Evolutionary conservation across 2,329 filamentous ascomycete genomes (phyloP).

Genomic region (Fusarium succisae): DNA sequence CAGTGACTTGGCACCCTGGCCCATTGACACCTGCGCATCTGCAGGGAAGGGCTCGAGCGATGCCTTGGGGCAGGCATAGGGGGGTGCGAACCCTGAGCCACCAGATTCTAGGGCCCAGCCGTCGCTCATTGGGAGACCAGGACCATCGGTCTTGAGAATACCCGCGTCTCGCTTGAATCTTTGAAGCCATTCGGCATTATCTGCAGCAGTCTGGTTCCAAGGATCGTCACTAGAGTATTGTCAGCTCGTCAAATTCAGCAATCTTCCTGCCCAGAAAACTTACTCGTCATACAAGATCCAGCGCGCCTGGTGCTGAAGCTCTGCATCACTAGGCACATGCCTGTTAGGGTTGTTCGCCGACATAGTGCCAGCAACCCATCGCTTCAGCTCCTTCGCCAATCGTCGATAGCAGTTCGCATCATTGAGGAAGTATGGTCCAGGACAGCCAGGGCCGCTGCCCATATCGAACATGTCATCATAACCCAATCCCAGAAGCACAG

Average conservation of each 20-base stretch:
- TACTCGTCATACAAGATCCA: constrained; percentile 72
- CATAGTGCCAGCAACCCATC: constrained; percentile 63
- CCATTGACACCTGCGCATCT: constrained; percentile 47
- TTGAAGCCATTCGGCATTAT: constrained; percentile 70
- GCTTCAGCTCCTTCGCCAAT: constrained; percentile 61
- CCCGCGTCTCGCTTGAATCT: constrained; percentile 69
- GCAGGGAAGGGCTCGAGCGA: constrained; percentile 49
- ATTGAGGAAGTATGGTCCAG: constrained; percentile 60
- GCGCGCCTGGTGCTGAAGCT: constrained; percentile 70
- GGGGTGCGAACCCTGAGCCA: constrained; percentile 65
- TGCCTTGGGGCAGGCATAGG: constrained; percentile 59
- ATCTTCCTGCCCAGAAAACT: constrained; percentile 40
- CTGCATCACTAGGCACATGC: constrained; percentile 68
- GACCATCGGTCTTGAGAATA: constrained; percentile 60
- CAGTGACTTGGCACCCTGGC: constrained; percentile 52
- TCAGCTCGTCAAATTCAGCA: constrained; percentile 23
- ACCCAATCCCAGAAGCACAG: constrained; percentile 11
- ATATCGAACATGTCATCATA: constrained; percentile 1
- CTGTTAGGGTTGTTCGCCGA: constrained; percentile 68
- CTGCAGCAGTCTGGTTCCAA: constrained; percentile 71
- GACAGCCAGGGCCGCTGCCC: constrained; percentile 8
- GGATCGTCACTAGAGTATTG: constrained; percentile 62
- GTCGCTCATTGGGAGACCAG: constrained; percentile 55
- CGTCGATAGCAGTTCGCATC: constrained; percentile 69
- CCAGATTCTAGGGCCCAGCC: constrained; percentile 61